Percentiles rank a stretch among this genome's conserved stretches.
phyloP scores from a whole-genome alignment of 495 filamentous ascomycete genomes.

The Cercophora samala region DNA sequence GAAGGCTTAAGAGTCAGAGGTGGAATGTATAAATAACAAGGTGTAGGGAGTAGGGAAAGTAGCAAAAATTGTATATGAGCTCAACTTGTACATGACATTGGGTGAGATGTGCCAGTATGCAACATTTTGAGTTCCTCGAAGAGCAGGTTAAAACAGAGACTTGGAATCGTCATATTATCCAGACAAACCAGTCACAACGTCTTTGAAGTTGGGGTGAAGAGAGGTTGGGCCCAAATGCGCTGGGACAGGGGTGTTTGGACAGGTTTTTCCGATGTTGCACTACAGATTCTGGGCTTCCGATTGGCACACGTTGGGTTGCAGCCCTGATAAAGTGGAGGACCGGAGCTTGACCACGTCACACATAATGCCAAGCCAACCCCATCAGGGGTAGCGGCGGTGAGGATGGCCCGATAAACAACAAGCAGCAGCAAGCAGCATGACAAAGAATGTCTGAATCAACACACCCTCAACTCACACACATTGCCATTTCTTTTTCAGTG shows the following conservation, averaged over 20 bases:
- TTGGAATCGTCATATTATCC: no score
- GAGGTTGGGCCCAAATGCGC: neutral
- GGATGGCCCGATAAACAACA: neutral
- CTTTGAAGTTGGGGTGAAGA: neutral
- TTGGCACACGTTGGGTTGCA: neutral
- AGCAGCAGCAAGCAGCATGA: neutral
- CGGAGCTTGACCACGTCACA: neutral
- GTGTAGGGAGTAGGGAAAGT: neutral
- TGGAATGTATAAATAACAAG: neutral
- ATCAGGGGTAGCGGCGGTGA: neutral
- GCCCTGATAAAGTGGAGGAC: neutral
- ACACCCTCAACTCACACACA: neutral
- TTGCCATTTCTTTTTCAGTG: neutral
- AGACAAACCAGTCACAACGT: no score
- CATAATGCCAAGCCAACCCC: neutral
- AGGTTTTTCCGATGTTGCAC: neutral
- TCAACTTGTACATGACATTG: neutral
- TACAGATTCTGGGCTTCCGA: neutral
- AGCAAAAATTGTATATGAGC: neutral
- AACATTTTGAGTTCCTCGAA: no score
- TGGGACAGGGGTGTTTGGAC: neutral
- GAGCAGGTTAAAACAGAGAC: no score
- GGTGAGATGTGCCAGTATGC: neutral
- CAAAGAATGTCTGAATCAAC: neutral
- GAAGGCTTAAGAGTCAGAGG: constrained; percentile 3